Conservation (phyloP, 2,329 filamentous ascomycete species). For the Phoma sp. region DNA sequence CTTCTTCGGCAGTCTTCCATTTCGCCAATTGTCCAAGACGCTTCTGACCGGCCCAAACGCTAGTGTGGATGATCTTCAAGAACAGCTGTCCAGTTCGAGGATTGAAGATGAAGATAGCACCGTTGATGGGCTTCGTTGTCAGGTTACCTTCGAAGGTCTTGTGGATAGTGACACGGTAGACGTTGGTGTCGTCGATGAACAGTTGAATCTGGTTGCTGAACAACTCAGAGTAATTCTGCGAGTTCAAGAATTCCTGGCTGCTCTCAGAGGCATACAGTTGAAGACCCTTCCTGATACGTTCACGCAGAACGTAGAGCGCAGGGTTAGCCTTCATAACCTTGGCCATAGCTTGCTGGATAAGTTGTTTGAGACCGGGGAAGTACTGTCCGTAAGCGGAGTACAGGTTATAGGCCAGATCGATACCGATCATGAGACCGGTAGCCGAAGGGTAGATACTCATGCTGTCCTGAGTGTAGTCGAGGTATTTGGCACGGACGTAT, state of each 20-base stretch:
- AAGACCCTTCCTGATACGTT: constrained; percentile 97
- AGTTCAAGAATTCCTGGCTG: constrained; percentile 99
- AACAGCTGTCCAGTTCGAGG: constrained; percentile 97
- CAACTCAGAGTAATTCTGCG: constrained; percentile 97
- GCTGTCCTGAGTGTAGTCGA: constrained; percentile 98
- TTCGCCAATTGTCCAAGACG: constrained; percentile 98
- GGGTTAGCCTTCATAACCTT: constrained; percentile 99
- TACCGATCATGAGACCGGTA: constrained; percentile 96
- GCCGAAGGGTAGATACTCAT: constrained; percentile 98
- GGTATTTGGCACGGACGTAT: constrained; percentile 96
- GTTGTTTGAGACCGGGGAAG: constrained; percentile 94
- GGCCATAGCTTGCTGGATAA: constrained; percentile 97
- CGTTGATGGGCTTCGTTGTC: constrained; percentile 99
- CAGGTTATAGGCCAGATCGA: constrained; percentile 96
- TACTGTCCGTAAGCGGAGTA: constrained; percentile 99
- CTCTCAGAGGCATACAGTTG: constrained; percentile 98
- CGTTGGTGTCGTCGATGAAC: constrained; percentile 99
- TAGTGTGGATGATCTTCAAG: constrained; percentile 99
- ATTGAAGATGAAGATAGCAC: constrained; percentile 99
- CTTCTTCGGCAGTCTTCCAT: constrained; percentile 99
- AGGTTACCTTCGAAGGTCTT: constrained; percentile 99
- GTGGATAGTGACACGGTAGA: constrained; percentile 98
- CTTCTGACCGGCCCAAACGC: constrained; percentile 98
- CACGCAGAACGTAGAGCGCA: constrained; percentile 91
- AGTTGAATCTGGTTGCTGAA: constrained; percentile 99